Conservation (phyloP, 805 yeast genomes). For the Starmerella stigmatis region DNA sequence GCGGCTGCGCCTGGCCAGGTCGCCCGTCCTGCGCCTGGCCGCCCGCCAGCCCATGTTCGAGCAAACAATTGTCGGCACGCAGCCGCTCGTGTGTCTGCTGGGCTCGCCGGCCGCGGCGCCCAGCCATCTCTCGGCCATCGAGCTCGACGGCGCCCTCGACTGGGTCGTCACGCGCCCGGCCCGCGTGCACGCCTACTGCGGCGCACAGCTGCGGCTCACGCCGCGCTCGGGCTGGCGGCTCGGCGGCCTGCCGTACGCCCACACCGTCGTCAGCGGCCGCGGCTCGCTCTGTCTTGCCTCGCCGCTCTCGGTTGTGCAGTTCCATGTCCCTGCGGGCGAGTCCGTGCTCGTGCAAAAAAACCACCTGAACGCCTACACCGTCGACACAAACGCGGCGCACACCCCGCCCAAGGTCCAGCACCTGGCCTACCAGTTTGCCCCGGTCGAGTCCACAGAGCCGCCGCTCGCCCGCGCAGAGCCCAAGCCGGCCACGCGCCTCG, state of each 20-base stretch:
- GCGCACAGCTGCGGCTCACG: slow-evolving; percentile 27
- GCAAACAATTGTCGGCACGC: slow-evolving; percentile 21
- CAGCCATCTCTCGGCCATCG: slow-evolving; percentile 30
- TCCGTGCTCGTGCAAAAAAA: slow-evolving; percentile 34
- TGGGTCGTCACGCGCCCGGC: slow-evolving; percentile 37
- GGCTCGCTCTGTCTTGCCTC: slow-evolving; percentile 39
- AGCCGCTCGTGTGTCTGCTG: slow-evolving; percentile 21
- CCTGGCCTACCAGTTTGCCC: slow-evolving; percentile 7
- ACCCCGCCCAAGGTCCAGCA: slow-evolving; percentile 6
- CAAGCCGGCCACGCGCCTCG: background rate
- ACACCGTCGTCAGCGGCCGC: slow-evolving; percentile 34
- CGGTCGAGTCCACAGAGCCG: background rate
- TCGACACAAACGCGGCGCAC: slow-evolving; percentile 20
- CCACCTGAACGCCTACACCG: slow-evolving; percentile 36
- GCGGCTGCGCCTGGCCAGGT: slow-evolving; percentile 15
- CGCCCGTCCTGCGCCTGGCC: slow-evolving; percentile 17
- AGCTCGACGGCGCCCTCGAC: slow-evolving; percentile 33
- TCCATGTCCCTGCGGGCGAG: slow-evolving; percentile 35
- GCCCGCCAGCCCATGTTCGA: slow-evolving; percentile 24
- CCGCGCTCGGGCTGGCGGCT: slow-evolving; percentile 24
- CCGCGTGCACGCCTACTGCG: slow-evolving; percentile 40
- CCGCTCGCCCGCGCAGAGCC: background rate
- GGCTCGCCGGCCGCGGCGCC: slow-evolving; percentile 9
- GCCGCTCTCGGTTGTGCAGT: slow-evolving; percentile 34
- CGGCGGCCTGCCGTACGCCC: slow-evolving; percentile 28